Percentiles rank a stretch among this genome's conserved stretches.
phyloP scores from a whole-genome alignment of 805 yeast genomes.

The Candida dajiaensis region DNA sequence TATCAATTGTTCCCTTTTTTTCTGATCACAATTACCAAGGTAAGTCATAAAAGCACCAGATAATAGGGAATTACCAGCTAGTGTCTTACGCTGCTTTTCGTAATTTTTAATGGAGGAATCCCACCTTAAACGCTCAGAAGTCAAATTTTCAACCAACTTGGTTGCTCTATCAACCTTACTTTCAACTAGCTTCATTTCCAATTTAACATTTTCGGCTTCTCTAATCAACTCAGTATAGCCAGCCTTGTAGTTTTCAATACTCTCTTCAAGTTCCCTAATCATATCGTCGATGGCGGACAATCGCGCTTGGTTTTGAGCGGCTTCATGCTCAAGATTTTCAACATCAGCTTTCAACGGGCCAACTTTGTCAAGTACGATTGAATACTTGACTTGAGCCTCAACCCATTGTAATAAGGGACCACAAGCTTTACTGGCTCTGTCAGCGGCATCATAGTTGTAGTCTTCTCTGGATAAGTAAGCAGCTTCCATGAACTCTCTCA shows the following conservation, averaged over 20 bases:
- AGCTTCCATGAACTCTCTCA: conserved; percentile 51
- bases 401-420: conserved; percentile 92
- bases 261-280: conserved; percentile 66
- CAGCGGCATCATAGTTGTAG: conserved; percentile 66
- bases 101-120: conserved; percentile 47
- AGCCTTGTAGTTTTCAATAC: conserved; percentile 61
- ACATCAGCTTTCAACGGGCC: conserved; percentile 74
- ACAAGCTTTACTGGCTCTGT: conserved; percentile 91
- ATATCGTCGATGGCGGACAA: conserved; percentile 73
- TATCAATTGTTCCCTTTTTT: conserved; percentile 32
- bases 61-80: conserved; percentile 63
- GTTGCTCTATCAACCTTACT: conserved; percentile 57
- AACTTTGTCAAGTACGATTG: conserved; percentile 60
- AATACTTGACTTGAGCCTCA: conserved; percentile 77
- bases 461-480: conserved; percentile 57
- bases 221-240: conserved; percentile 71
- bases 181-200: conserved; percentile 61
- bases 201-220: conserved; percentile 69
- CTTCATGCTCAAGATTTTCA: conserved; percentile 47
- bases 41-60: conserved; percentile 58
- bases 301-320: conserved; percentile 59
- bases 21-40: conserved; percentile 53
- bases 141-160: conserved; percentile 53
- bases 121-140: conserved; percentile 74
- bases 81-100: conserved; percentile 33